Conservation (phyloP, 805 yeast species). For the Wickerhamomyces alni region DNA sequence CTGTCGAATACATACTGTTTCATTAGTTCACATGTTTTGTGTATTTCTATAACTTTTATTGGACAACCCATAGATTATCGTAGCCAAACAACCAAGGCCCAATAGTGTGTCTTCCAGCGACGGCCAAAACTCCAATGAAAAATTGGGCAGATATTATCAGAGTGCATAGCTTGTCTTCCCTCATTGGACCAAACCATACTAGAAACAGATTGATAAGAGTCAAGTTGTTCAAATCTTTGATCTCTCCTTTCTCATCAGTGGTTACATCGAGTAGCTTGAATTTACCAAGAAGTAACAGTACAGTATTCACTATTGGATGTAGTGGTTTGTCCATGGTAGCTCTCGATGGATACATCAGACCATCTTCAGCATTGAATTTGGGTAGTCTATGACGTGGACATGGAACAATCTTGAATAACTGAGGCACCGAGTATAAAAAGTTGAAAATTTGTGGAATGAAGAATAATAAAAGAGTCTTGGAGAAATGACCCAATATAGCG, state of each 20-base stretch:
- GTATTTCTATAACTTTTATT: slow-evolving; percentile 4
- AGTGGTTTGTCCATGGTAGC: slow-evolving; percentile 35
- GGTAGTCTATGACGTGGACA: slow-evolving; percentile 97
- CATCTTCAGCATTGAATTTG: slow-evolving; percentile 57
- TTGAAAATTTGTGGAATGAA: slow-evolving; percentile 90
- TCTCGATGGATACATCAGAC: slow-evolving; percentile 69
- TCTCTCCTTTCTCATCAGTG: slow-evolving; percentile 26
- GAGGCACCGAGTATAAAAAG: slow-evolving; percentile 89
- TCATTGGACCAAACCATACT: slow-evolving; percentile 85
- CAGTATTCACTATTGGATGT: slow-evolving; percentile 25
- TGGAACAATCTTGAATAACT: slow-evolving; percentile 76
- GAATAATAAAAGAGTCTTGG: slow-evolving; percentile 82
- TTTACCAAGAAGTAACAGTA: slow-evolving; percentile 41
- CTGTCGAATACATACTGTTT: too few species aligned
- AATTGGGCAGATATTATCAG: slow-evolving; percentile 60
- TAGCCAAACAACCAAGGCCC: slow-evolving; percentile 86
- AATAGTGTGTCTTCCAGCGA: slow-evolving; percentile 70
- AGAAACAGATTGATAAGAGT: slow-evolving; percentile 79
- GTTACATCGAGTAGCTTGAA: slow-evolving; percentile 42
- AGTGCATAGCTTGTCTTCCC: slow-evolving; percentile 72
- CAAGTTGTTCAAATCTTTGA: slow-evolving; percentile 44
- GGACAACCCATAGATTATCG: slow-evolving; percentile 58
- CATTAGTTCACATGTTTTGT: too few species aligned
- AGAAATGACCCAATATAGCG: slow-evolving; percentile 93
- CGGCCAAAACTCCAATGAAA: slow-evolving; percentile 55